A percentile compares a stretch with the other conserved stretches of the same genome.
Evolutionary conservation across 805 yeast genomes (phyloP).

Genomic region (Cyberlindnera xishuangbannaensis): DNA sequence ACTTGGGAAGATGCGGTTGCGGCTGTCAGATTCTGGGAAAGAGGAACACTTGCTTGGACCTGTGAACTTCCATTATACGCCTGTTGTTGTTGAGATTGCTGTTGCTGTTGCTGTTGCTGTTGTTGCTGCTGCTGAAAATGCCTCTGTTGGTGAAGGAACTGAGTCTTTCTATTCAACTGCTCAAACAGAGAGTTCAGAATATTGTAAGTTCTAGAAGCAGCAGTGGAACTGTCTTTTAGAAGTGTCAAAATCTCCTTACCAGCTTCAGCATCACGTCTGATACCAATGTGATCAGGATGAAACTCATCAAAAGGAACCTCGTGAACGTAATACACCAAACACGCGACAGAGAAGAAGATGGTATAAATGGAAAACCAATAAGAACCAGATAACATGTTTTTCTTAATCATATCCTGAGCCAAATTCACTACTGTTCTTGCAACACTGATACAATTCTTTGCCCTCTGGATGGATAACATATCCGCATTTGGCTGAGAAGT

Average conservation of each 20-base stretch:
- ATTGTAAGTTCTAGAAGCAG: slow-evolving; percentile 76
- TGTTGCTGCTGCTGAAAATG: slow-evolving; percentile 13
- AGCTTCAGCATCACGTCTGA: slow-evolving; percentile 70
- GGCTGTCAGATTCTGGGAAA: slow-evolving; percentile 24
- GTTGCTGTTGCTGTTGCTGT: slow-evolving; percentile 7
- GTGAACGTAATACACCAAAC: slow-evolving; percentile 75
- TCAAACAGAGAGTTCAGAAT: slow-evolving; percentile 76
- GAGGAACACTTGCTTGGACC: slow-evolving; percentile 17
- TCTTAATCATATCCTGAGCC: slow-evolving; percentile 73
- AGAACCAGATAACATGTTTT: slow-evolving; percentile 69
- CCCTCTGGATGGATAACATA: slow-evolving; percentile 62
- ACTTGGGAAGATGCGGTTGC: slow-evolving; percentile 2
- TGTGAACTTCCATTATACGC: no score
- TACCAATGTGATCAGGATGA: slow-evolving; percentile 48
- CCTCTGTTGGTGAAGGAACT: slow-evolving; percentile 33
- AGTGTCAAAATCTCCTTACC: slow-evolving; percentile 71
- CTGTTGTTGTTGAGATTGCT: slow-evolving; percentile 14
- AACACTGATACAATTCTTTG: slow-evolving; percentile 77
- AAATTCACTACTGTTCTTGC: slow-evolving; percentile 77
- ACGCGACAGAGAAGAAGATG: slow-evolving; percentile 82
- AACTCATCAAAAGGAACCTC: slow-evolving; percentile 39
- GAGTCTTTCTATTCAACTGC: slow-evolving; percentile 69
- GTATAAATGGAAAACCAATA: slow-evolving; percentile 92
- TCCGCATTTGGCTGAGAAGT: slow-evolving; percentile 35
- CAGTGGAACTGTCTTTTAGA: slow-evolving; percentile 66